A percentile compares a stretch with the other conserved stretches of the same genome.
phyloP scores from a whole-genome alignment of 805 yeast species.

The Grigorovia yakushimaensis region DNA sequence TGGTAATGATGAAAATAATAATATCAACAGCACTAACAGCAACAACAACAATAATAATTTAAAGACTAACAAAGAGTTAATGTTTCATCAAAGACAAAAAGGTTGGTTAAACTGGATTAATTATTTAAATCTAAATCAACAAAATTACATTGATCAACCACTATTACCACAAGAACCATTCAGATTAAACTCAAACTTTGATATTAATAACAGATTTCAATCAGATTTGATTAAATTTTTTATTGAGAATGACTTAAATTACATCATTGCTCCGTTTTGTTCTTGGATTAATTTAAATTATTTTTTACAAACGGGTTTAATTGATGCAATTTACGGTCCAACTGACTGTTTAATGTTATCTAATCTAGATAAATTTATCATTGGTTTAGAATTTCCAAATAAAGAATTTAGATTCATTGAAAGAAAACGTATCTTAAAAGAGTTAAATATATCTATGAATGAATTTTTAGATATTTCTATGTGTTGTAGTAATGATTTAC shows the following conservation, averaged over 20 bases:
- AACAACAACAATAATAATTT: conserved; percentile 1
- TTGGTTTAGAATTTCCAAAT: conserved; percentile 57
- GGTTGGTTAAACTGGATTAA: conserved; percentile 38
- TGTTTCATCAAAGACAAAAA: conserved; percentile 36
- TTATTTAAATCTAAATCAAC: conserved; percentile 26
- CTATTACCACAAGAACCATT: conserved; percentile 37
- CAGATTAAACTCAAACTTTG: conserved; percentile 38
- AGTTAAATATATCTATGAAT: conserved; percentile 48
- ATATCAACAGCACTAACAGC: background rate
- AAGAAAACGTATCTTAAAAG: conserved; percentile 45
- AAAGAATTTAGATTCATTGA: conserved; percentile 62
- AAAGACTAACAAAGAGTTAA: conserved; percentile 21
- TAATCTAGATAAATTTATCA: conserved; percentile 59
- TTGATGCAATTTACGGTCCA: conserved; percentile 78
- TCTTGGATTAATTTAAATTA: conserved; percentile 76
- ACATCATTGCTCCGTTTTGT: conserved; percentile 70
- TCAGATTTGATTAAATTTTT: conserved; percentile 51
- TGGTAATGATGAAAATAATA: background rate
- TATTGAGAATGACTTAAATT: conserved; percentile 46
- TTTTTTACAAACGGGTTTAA: conserved; percentile 41
- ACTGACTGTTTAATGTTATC: conserved; percentile 61
- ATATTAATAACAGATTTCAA: conserved; percentile 41
- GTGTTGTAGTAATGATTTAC: conserved; percentile 70
- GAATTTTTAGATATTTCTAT: conserved; percentile 69
- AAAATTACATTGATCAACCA: conserved; percentile 28